Conservation (phyloP, 2,329 filamentous ascomycete genomes). For the Leptoxyphium fumago region DNA sequence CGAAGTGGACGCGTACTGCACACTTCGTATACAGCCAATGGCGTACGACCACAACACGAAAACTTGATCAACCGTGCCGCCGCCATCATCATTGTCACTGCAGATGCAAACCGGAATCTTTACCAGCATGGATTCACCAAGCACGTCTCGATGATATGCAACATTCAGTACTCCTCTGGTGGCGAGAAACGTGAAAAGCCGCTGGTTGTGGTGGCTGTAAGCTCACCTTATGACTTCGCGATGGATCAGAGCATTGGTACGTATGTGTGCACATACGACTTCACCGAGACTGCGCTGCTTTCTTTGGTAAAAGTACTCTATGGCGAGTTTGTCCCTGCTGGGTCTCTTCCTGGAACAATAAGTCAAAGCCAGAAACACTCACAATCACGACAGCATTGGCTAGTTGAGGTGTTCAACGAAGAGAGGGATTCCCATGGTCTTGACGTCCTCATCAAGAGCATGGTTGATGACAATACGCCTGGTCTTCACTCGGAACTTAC, state of each 20-base stretch:
- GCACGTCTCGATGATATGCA: slow-evolving; percentile 90
- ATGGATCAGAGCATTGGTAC: slow-evolving; percentile 77
- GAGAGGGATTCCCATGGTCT: slow-evolving; percentile 61
- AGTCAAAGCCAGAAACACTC: slow-evolving; percentile 75
- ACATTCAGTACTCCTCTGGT: slow-evolving; percentile 54
- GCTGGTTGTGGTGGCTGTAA: slow-evolving; percentile 79
- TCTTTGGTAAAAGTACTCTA: slow-evolving; percentile 73
- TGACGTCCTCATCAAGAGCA: slow-evolving; percentile 56
- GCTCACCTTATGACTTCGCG: slow-evolving; percentile 91
- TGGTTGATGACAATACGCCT: slow-evolving; percentile 51
- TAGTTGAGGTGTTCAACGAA: slow-evolving; percentile 77
- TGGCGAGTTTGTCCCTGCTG: slow-evolving; percentile 50
- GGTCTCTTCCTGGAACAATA: slow-evolving; percentile 53
- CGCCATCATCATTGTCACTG: slow-evolving; percentile 79
- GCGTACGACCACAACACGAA: slow-evolving; percentile 82
- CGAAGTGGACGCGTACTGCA: slow-evolving; percentile 77
- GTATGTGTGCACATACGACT: slow-evolving; percentile 92
- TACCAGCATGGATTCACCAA: slow-evolving; percentile 94
- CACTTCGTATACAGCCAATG: slow-evolving; percentile 90
- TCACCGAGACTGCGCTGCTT: slow-evolving; percentile 80
- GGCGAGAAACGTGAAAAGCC: slow-evolving; percentile 67
- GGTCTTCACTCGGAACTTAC: slow-evolving; percentile 54
- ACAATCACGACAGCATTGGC: slow-evolving; percentile 87
- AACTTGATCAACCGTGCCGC: slow-evolving; percentile 79
- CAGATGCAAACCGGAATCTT: slow-evolving; percentile 83